These are phyloP conservation scores for Kwoniella sp. DNA, from an alignment of 768 basidiomycete genomes.

Conservation along the genomic window DNA sequence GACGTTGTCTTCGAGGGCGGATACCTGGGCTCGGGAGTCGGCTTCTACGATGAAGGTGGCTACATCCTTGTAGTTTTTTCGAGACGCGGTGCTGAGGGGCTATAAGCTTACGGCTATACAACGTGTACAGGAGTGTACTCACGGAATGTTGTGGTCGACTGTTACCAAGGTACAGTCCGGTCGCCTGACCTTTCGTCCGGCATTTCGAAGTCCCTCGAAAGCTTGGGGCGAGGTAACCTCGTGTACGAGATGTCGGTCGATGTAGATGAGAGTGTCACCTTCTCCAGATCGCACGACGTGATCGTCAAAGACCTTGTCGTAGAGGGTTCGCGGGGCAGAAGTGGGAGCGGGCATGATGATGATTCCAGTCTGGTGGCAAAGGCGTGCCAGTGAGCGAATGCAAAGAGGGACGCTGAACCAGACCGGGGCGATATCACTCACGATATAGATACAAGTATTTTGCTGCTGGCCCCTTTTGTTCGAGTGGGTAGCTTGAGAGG, in stretches of 20 bases:
- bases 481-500: too few species aligned
- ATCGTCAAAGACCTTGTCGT: slow-evolving; percentile 98
- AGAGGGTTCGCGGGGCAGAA: slow-evolving; percentile 73
- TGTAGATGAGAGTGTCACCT: slow-evolving; percentile 52
- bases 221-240: slow-evolving; percentile 94
- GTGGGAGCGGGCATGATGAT: slow-evolving; percentile 59
- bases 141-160: slow-evolving; percentile 84
- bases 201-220: slow-evolving; percentile 77
- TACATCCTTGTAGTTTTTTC: slow-evolving; percentile 70
- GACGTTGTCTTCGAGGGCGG: slow-evolving; percentile 80
- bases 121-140: slow-evolving; percentile 48
- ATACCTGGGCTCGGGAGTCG: slow-evolving; percentile 77
- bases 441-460: too few species aligned
- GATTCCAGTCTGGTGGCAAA: slow-evolving; percentile 8
- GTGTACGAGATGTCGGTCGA: slow-evolving; percentile 64
- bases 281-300: slow-evolving; percentile 69
- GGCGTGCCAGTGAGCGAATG: too few species aligned
- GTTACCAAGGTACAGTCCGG: slow-evolving; percentile 87
- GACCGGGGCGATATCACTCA: too few species aligned
- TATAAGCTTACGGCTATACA: neutral
- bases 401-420: too few species aligned
- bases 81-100: slow-evolving; percentile 60
- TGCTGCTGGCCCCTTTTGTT: too few species aligned
- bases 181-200: slow-evolving; percentile 70
- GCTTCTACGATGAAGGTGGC: slow-evolving; percentile 73